Conservation (phyloP, 768 basidiomycete genomes). For the Kwoniella europaea region DNA sequence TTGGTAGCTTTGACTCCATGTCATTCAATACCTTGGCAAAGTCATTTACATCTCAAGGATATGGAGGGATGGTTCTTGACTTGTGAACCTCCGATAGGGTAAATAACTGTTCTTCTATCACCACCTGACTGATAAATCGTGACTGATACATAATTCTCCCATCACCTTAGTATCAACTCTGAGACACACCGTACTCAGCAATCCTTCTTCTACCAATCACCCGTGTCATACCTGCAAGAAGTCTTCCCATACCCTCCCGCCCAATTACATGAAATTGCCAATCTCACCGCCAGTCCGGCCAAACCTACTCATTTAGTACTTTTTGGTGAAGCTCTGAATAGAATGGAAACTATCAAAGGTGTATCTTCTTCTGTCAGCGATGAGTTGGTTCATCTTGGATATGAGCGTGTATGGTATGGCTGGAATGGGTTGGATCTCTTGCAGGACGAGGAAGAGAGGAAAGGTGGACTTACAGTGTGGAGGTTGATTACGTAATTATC, state of each 20-base stretch:
- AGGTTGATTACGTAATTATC: constrained; percentile 10
- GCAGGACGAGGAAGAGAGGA: constrained; percentile 74
- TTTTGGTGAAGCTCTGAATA: constrained; percentile 74
- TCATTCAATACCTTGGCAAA: constrained; percentile 91
- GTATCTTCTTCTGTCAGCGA: constrained; percentile 55
- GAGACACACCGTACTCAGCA: constrained; percentile 77
- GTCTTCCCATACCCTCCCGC: constrained; percentile 68
- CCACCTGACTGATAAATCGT: constrained; percentile 1
- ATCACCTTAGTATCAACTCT: constrained; percentile 63
- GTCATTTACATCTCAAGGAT: constrained; percentile 74
- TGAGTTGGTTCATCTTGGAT: constrained; percentile 66
- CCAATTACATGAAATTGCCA: constrained; percentile 37
- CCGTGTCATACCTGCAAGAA: constrained; percentile 67
- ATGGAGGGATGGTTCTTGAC: constrained; percentile 82
- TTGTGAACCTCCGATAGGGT: constrained; percentile 91
- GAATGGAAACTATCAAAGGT: neutral
- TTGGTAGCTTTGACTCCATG: constrained; percentile 93
- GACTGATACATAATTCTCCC: too few species aligned
- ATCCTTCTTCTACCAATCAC: constrained; percentile 76
- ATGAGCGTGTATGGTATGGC: constrained; percentile 67
- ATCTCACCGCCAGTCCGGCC: constrained; percentile 66
- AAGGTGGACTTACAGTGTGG: constrained; percentile 78
- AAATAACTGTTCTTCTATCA: constrained; percentile 52
- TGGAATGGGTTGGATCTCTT: constrained; percentile 65
- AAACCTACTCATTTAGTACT: constrained; percentile 84